Conservation (phyloP, 2,329 filamentous ascomycete species). For the Didymosphaeria variabile region DNA sequence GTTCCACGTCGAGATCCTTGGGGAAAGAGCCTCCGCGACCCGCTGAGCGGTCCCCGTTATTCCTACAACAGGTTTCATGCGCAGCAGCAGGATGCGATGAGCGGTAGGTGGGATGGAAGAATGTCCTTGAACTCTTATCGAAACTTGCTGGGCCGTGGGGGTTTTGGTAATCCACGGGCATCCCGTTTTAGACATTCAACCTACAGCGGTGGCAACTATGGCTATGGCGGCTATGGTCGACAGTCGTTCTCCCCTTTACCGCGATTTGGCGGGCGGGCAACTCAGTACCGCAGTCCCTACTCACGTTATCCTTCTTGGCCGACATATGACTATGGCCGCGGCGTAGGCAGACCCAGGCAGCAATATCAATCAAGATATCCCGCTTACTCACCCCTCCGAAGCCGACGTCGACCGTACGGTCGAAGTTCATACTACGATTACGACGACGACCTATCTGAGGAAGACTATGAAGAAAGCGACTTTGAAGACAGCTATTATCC, state of each 20-base stretch:
- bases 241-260: background rate
- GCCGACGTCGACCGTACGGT: conserved; percentile 4
- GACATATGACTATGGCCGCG: background rate
- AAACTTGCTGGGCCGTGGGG: background rate
- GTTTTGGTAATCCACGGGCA: conserved; percentile 3
- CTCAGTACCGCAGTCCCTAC: conserved; percentile 8
- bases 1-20: background rate
- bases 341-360: background rate
- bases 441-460: conserved; percentile 17
- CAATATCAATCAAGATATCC: conserved; percentile 10
- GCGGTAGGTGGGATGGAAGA: background rate
- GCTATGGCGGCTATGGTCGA: conserved; percentile 6
- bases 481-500: conserved; percentile 10
- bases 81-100: background rate
- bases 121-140: background rate
- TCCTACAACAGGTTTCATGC: background rate
- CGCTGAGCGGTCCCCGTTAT: background rate
- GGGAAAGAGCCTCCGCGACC: background rate
- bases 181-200: background rate
- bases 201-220: conserved; percentile 6
- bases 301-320: background rate
- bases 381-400: conserved; percentile 14
- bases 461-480: conserved; percentile 21
- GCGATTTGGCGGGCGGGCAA: background rate
- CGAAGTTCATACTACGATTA: conserved; percentile 18